These are phyloP conservation scores for Entomortierella chlamydospora DNA, from an alignment of 192 early-diverging fungal genomes.

Conservation along the genomic window DNA sequence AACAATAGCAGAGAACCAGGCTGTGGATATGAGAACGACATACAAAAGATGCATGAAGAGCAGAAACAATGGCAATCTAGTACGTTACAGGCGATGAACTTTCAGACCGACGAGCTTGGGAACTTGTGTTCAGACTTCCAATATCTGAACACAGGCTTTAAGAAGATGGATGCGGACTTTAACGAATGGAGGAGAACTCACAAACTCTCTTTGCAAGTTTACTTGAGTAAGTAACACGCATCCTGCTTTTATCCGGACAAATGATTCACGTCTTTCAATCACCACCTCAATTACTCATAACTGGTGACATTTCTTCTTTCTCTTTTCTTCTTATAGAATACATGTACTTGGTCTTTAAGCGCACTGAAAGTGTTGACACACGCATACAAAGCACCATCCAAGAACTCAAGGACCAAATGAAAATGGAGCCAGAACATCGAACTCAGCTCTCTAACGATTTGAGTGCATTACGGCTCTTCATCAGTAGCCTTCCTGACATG, in stretches of 20 bases:
- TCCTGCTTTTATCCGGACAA: too few relatives aligned
- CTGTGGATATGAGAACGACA: background rate
- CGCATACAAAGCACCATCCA: background rate
- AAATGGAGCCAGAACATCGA: background rate
- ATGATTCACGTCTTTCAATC: too few relatives aligned
- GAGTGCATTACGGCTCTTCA: slow-evolving; percentile 1
- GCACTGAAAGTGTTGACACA: slow-evolving; percentile 13
- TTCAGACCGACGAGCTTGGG: slow-evolving; percentile 1
- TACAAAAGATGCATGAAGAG: background rate
- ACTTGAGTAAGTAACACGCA: slow-evolving; percentile 32
- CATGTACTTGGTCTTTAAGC: slow-evolving; percentile 29
- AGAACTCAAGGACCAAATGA: slow-evolving; percentile 3
- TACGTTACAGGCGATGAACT: background rate
- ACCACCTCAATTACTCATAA: too few relatives aligned
- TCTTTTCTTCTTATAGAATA: slow-evolving; percentile 27
- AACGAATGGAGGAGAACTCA: slow-evolving; percentile 24
- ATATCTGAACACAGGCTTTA: background rate
- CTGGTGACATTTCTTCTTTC: too few relatives aligned
- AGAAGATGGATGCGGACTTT: slow-evolving; percentile 3
- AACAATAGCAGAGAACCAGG: background rate
- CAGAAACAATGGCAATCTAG: slow-evolving; percentile 1
- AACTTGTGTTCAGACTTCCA: background rate
- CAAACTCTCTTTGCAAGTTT: slow-evolving; percentile 4
- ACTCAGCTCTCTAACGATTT: slow-evolving; percentile 4
- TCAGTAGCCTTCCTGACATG: slow-evolving; percentile 8